Base-by-base conservation (phyloP, 2,329 filamentous ascomycete genomes). In the Trichoderma pleuroti region DNA sequence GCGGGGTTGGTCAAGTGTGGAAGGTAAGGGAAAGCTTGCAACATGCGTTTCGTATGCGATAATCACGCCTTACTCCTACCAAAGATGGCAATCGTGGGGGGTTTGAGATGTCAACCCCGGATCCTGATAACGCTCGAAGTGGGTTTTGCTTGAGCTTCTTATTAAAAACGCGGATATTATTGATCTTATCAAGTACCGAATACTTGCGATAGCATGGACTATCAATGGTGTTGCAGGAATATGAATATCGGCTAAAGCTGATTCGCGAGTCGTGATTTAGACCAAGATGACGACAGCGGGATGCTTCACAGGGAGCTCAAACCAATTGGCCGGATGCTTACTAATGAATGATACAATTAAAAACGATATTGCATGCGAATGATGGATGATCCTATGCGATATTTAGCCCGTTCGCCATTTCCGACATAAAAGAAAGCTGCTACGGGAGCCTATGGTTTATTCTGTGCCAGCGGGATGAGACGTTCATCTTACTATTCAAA, bases 181-280 rank as follows among this genome's bases (percentile, higher is more conserved):
- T 12, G 11, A 7, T 18, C 30, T 62, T 56, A 56, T 61, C 42
- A 69, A 11, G 18, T 21, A 6, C 21, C 39, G 21, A n/a, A 42
- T 7, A 5, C 5, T 18, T 5, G 6, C 11, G 42, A 62, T 26
- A 24, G 11, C 34, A 62, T 46, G 21, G 32, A 32, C 28, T 30
- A 67, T 57, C 14, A 26, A 9, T 28, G 32, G 30, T 56, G 42
- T 57, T 49, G 16, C 32, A 52, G n/a, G 30, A 46, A 24, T 12
- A 30, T 56, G 32, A 39, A 12, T 52, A 34, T 52, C 57, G 57
- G 46, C 67, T 62, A 61, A 69, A 69, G 52, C 24, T 62, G 24
- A 69, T 62, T 32, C 28, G 30, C 5, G 67, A 62, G 67, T 69
- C 67, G 67, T 69, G 67, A 69, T 69, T 69, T 62, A 18, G 21